phyloP scores from a whole-genome alignment of 495 filamentous ascomycete species.

The Lindgomyces ingoldianus region DNA sequence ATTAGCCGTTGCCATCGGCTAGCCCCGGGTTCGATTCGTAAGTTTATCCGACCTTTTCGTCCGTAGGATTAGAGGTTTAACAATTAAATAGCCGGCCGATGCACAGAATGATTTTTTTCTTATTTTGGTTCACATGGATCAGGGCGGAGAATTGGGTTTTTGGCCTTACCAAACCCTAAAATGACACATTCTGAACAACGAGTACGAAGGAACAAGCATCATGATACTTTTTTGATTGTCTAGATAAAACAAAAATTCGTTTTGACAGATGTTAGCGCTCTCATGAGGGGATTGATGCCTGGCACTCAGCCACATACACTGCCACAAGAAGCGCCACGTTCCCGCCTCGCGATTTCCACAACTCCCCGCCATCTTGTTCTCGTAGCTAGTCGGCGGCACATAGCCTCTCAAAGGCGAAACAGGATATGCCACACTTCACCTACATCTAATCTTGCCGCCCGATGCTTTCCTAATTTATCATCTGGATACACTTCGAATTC shows the following conservation, averaged over 20 bases:
- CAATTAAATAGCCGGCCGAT: slow-evolving; percentile 16
- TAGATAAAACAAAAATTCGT: no score
- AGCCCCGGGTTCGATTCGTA: slow-evolving; percentile 28
- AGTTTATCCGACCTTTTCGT: not conserved
- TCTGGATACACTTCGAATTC: not conserved
- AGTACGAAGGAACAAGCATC: no score
- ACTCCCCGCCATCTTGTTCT: slow-evolving; percentile 20
- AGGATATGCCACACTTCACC: not conserved
- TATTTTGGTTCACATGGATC: not conserved
- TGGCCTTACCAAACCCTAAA: not conserved
- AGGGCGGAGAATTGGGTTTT: not conserved
- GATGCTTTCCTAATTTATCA: not conserved
- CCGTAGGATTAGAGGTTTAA: not conserved
- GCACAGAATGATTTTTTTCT: slow-evolving; percentile 3
- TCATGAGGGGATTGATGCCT: no score
- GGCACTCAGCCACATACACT: slow-evolving; percentile 12
- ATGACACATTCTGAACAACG: no score
- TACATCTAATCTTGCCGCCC: not conserved
- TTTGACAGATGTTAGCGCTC: no score
- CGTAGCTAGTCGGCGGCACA: not conserved
- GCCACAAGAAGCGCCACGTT: slow-evolving; percentile 8
- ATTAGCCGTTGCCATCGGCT: slow-evolving; percentile 30
- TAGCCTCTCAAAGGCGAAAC: slow-evolving; percentile 12
- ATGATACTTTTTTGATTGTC: no score
- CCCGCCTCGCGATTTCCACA: slow-evolving; percentile 13